phyloP scores from a whole-genome alignment of 805 yeast genomes.

The Komagataella pastoris region DNA sequence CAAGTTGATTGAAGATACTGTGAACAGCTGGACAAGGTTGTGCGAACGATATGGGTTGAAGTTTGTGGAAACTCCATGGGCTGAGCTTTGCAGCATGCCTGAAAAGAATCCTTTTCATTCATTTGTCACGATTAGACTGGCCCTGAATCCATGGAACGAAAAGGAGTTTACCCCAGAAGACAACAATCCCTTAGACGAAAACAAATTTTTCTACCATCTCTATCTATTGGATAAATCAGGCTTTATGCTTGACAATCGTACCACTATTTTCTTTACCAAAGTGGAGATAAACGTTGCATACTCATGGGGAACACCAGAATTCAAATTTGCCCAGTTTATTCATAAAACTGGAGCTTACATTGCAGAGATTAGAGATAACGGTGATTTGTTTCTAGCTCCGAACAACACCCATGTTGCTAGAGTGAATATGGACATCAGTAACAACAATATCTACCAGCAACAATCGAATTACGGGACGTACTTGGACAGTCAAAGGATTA shows the following conservation, averaged over 20 bases:
- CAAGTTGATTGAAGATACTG: constrained; percentile 66
- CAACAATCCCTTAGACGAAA: constrained; percentile 27
- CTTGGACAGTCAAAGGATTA: constrained; percentile 59
- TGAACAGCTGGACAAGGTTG: constrained; percentile 64
- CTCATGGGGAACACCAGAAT: constrained; percentile 85
- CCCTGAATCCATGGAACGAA: constrained; percentile 61
- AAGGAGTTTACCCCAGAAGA: constrained; percentile 28
- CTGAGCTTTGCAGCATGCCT: constrained; percentile 70
- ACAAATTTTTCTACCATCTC: constrained; percentile 64
- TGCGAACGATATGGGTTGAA: constrained; percentile 78
- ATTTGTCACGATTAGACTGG: constrained; percentile 52
- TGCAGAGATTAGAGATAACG: constrained; percentile 73
- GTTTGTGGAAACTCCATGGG: constrained; percentile 84
- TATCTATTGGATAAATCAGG: constrained; percentile 57
- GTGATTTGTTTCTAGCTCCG: constrained; percentile 73
- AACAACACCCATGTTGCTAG: constrained; percentile 75
- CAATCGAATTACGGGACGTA: constrained; percentile 15
- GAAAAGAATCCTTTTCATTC: constrained; percentile 79
- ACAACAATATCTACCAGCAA: constrained; percentile 12
- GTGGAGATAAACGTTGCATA: constrained; percentile 52
- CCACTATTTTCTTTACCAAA: constrained; percentile 45
- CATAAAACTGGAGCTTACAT: constrained; percentile 84
- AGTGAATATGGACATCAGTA: constrained; percentile 31
- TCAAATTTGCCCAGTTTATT: constrained; percentile 77
- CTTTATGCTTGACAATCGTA: constrained; percentile 71